These are phyloP conservation scores for Yamadazyma buinensis DNA, from an alignment of 1,139 yeast species.

Conservation along the genomic window DNA sequence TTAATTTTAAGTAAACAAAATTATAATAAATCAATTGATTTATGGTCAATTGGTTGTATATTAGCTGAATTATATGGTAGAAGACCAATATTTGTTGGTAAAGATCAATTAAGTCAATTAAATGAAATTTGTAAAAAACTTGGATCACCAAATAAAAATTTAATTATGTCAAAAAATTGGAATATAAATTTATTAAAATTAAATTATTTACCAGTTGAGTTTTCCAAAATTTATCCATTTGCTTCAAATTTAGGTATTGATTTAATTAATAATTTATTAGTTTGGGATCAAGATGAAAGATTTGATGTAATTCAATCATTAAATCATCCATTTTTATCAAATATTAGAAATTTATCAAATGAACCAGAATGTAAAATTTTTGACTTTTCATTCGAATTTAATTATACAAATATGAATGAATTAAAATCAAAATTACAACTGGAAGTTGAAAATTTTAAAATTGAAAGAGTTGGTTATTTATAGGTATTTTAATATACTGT, in stretches of 20 bases:
- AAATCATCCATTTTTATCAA: constrained; percentile 46
- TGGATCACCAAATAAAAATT: constrained; percentile 54
- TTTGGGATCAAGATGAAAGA: constrained; percentile 57
- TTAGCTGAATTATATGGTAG: constrained; percentile 71
- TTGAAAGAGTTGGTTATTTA: constrained; percentile 2
- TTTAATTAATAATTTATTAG: constrained; percentile 47
- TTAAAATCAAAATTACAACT: constrained; percentile 42
- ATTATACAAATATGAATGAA: constrained; percentile 30
- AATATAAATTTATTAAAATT: constrained; percentile 14
- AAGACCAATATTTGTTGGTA: constrained; percentile 68
- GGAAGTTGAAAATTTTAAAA: constrained; percentile 37
- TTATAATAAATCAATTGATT: constrained; percentile 59
- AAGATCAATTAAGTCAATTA: constrained; percentile 61
- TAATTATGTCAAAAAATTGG: constrained; percentile 31
- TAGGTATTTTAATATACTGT: no score
- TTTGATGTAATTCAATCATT: constrained; percentile 47
- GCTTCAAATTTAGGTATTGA: constrained; percentile 48
- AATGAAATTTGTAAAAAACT: constrained; percentile 58
- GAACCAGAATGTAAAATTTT: constrained; percentile 52
- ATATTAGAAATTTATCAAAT: constrained; percentile 45
- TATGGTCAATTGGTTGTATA: constrained; percentile 86
- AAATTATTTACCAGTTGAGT: constrained; percentile 33
- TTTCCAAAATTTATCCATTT: constrained; percentile 56
- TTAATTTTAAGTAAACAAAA: constrained; percentile 60
- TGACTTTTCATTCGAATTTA: constrained; percentile 60